Base-by-base conservation (phyloP, 1,284 basidiomycete genomes). In the Xerocomus alliaceus region DNA sequence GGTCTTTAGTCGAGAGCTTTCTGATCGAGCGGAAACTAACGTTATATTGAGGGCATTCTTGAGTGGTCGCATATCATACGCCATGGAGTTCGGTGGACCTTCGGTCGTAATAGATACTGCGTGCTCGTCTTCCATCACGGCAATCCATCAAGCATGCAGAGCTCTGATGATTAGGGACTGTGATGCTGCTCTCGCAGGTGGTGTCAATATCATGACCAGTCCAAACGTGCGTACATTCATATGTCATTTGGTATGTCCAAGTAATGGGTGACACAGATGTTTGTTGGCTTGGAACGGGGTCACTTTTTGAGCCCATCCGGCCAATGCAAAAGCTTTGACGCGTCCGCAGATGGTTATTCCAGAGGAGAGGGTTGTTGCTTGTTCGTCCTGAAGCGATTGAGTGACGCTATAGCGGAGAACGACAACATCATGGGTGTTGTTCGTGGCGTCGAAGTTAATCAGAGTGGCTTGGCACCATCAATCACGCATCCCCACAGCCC, bases 61-160 rank as follows among this genome's bases (percentile, higher is more conserved):
- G 35, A 88, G 87, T 59, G 90, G 90, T 28, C 85, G 88, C 34
- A 80, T 91, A 55, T 88, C 90, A 1, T 87, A 89, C 65, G 85
- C 83, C 4, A 84, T 90, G 79, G 80, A 84, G 62, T 79, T 90
- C 54, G 79, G 87, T 41, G 90, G 90, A 0, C 89, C 90, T 7
- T 90, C 89, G 0, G 74, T 89, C 18, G 87, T 89, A 1, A 72
- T 90, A 42, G 88, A 92, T 64, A 91, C 90, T 0, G 88, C 89
- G 2, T 91, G 90, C 70, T 91, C 89, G 9, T 88, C 88, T 10
- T 89, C 88, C 7, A 77, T 81, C 35, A 84, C 88, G 17, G 87
- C 89, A 4, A 77, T 91, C 18, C 83, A 91, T 73, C 87, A 88
- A 67, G 90, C 86, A 0, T 86, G 83, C 55, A 84, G 90, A 41